These are phyloP conservation scores for Suhomyces panamericanus DNA, from an alignment of 1,139 yeast genomes.

Conservation along the genomic window DNA sequence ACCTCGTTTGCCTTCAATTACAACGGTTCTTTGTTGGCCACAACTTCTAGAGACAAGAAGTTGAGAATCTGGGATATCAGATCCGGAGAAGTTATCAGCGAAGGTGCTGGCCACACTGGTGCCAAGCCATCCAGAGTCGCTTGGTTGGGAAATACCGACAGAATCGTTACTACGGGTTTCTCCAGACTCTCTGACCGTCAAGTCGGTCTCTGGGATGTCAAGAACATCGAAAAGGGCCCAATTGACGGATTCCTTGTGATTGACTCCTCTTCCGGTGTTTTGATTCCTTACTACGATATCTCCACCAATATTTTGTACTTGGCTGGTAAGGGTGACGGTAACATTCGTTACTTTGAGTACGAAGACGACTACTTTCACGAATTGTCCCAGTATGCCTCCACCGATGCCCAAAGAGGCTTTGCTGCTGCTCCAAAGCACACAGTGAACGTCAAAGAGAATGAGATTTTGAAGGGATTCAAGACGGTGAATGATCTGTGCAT, in stretches of 20 bases:
- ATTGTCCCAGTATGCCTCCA: constrained; percentile 81
- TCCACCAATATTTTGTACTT: constrained; percentile 77
- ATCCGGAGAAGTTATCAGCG: constrained; percentile 68
- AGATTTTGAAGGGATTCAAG: constrained; percentile 77
- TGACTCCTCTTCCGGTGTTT: constrained; percentile 90
- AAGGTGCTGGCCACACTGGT: constrained; percentile 89
- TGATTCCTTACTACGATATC: constrained; percentile 87
- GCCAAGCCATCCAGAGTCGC: constrained; percentile 85
- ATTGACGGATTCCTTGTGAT: constrained; percentile 83
- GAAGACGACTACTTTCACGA: constrained; percentile 79
- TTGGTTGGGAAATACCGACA: constrained; percentile 86
- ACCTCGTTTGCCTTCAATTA: constrained; percentile 89
- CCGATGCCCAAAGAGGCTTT: constrained; percentile 94
- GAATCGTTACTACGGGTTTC: constrained; percentile 94
- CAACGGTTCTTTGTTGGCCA: constrained; percentile 82
- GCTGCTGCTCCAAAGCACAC: constrained; percentile 83
- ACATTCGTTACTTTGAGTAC: constrained; percentile 88
- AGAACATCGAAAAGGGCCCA: constrained; percentile 73
- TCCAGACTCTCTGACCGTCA: constrained; percentile 92
- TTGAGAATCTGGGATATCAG: constrained; percentile 91
- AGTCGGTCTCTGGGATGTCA: constrained; percentile 88
- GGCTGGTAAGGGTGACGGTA: constrained; percentile 99
- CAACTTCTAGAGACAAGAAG: constrained; percentile 90
- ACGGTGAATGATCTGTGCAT: constrained; percentile 78
- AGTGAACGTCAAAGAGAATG: constrained; percentile 80